Conservation (phyloP, 2,329 filamentous ascomycete species). For the Ophiostoma tasmaniense region DNA sequence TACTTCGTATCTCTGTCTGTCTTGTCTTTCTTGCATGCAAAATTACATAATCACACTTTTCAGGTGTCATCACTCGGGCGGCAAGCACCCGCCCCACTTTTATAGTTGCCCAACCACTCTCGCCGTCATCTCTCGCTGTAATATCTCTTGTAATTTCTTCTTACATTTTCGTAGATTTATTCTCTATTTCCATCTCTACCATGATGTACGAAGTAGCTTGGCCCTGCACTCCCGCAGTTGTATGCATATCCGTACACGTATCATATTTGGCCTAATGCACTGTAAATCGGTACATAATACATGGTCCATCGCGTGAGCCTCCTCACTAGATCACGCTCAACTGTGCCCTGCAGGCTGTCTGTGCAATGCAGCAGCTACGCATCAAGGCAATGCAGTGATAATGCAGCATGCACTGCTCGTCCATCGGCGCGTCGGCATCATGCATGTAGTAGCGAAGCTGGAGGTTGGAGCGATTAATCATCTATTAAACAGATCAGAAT, state of each 20-base stretch:
- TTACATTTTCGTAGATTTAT: neutral
- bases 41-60: neutral
- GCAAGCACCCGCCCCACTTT: neutral
- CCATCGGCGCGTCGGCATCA: neutral
- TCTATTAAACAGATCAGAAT: neutral
- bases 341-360: neutral
- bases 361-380: neutral
- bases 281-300: neutral
- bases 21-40: neutral
- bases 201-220: too few species aligned
- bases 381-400: neutral
- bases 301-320: neutral
- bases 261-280: neutral
- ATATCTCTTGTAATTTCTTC: neutral
- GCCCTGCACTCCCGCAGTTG: neutral
- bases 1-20: neutral
- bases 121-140: neutral
- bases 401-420: conserved; percentile 5
- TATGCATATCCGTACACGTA: conserved; percentile 1
- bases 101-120: neutral
- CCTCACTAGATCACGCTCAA: neutral
- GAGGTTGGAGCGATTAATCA: neutral
- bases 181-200: neutral
- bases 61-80: neutral
- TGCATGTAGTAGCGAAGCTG: neutral